phyloP scores from a whole-genome alignment of 495 filamentous ascomycete genomes.

The Penicillium tannophilum region DNA sequence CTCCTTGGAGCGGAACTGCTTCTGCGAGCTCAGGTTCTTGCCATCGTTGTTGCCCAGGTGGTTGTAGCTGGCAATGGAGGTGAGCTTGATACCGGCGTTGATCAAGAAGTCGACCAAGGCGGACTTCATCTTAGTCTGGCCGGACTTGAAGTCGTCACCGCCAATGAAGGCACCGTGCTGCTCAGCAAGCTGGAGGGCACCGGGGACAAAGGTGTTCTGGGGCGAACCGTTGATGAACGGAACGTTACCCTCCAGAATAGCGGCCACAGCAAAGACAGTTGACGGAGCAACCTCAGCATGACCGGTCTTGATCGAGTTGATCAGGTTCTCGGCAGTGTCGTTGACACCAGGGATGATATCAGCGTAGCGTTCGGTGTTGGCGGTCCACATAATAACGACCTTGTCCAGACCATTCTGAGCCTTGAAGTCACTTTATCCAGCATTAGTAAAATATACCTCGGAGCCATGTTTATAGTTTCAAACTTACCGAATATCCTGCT shows the following conservation, averaged over 20 bases:
- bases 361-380: conserved; percentile 96
- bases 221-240: conserved; percentile 99
- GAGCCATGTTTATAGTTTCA: background rate
- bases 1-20: conserved; percentile 99
- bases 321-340: conserved; percentile 92
- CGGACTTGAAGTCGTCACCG: conserved; percentile 99
- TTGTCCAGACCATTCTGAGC: conserved; percentile 82
- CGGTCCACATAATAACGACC: conserved; percentile 97
- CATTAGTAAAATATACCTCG: conserved; percentile 2
- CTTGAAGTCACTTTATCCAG: conserved; percentile 77
- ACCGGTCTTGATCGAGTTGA: conserved; percentile 81
- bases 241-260: conserved; percentile 81
- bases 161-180: conserved; percentile 87
- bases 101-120: conserved; percentile 98
- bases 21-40: conserved; percentile 96
- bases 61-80: conserved; percentile 98
- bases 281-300: conserved; percentile 91
- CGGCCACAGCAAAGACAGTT: conserved; percentile 93
- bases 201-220: conserved; percentile 98
- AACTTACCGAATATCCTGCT: conserved; percentile 89
- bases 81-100: conserved; percentile 98
- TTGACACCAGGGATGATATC: conserved; percentile 88
- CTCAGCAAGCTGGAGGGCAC: conserved; percentile 88
- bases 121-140: conserved; percentile 99
- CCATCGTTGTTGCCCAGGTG: conserved; percentile 99